Conservation (phyloP, 495 filamentous ascomycete genomes). For the Podospora sp. region DNA sequence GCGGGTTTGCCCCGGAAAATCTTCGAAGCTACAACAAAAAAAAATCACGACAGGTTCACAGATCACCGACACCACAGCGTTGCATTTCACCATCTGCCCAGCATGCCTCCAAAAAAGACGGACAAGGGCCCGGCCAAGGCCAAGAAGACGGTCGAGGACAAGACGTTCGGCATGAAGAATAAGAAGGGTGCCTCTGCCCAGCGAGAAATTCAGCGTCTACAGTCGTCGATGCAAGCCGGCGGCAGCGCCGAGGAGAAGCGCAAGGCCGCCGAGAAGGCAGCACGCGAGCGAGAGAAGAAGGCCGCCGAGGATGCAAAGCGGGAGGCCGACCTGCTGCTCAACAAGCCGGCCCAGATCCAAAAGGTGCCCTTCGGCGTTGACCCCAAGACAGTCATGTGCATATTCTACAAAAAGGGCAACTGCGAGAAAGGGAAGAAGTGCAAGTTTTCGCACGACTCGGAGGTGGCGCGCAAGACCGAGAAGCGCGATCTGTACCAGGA, state of each 20-base stretch:
- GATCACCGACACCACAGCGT: background rate
- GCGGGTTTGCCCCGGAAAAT: conserved; percentile 24
- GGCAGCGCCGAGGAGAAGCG: conserved; percentile 82
- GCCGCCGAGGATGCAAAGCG: conserved; percentile 79
- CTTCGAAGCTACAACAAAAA: conserved; percentile 8
- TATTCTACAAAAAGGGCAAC: conserved; percentile 93
- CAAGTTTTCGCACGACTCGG: conserved; percentile 94
- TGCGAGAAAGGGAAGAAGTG: conserved; percentile 98
- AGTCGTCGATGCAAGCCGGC: conserved; percentile 67
- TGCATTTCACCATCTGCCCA: conserved; percentile 36
- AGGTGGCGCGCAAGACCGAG: conserved; percentile 83
- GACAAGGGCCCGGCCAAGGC: conserved; percentile 48
- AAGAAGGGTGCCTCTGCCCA: conserved; percentile 94
- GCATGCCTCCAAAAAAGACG: conserved; percentile 91
- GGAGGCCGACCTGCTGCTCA: conserved; percentile 77
- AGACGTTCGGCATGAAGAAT: conserved; percentile 99
- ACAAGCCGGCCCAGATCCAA: conserved; percentile 92
- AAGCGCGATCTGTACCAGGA: conserved; percentile 95
- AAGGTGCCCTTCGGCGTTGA: conserved; percentile 98
- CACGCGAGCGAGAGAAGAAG: conserved; percentile 78
- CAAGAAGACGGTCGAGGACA: conserved; percentile 78
- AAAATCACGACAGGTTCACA: background rate
- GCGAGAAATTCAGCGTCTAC: conserved; percentile 81
- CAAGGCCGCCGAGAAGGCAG: conserved; percentile 86
- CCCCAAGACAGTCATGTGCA: conserved; percentile 95